A percentile compares a stretch with the other conserved stretches of the same genome.
Conservation (phyloP, 164 flowering plant species). For the Chimonanthus praecox region DNA sequence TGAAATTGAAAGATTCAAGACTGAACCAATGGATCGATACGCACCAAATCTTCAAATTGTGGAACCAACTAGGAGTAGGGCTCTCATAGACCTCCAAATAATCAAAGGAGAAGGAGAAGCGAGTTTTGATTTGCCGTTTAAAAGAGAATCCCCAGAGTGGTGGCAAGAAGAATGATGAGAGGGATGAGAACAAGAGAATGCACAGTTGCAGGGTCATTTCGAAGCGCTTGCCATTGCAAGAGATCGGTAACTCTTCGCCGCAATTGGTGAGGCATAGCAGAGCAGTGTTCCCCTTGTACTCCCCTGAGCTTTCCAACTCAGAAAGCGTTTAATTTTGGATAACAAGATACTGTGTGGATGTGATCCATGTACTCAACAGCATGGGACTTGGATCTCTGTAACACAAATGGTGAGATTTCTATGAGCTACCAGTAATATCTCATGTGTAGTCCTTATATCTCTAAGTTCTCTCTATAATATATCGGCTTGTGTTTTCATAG, state of each 20-base stretch:
- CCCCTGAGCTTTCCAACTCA: slow-evolving; percentile 1
- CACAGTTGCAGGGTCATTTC: slow-evolving; percentile 17
- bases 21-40: background rate
- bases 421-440: too few relatives aligned
- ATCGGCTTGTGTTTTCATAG: too few relatives aligned
- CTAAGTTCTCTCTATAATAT: too few relatives aligned
- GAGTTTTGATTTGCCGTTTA: slow-evolving; percentile 40
- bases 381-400: background rate
- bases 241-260: slow-evolving; percentile 50
- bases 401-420: background rate
- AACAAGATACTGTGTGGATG: background rate
- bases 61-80: slow-evolving; percentile 7
- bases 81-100: slow-evolving; percentile 17
- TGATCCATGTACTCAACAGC: background rate
- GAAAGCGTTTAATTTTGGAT: background rate
- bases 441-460: too few relatives aligned
- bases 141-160: slow-evolving; percentile 35
- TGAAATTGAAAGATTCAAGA: slow-evolving; percentile 32
- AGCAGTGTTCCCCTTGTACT: slow-evolving; percentile 21
- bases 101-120: slow-evolving; percentile 57
- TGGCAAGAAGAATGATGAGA: slow-evolving; percentile 5
- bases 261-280: slow-evolving; percentile 32
- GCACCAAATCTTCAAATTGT: background rate
- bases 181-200: slow-evolving; percentile 24
- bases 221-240: slow-evolving; percentile 45